phyloP scores from a whole-genome alignment of 2,329 filamentous ascomycete genomes.

The Colletotrichum neosansevieriae region DNA sequence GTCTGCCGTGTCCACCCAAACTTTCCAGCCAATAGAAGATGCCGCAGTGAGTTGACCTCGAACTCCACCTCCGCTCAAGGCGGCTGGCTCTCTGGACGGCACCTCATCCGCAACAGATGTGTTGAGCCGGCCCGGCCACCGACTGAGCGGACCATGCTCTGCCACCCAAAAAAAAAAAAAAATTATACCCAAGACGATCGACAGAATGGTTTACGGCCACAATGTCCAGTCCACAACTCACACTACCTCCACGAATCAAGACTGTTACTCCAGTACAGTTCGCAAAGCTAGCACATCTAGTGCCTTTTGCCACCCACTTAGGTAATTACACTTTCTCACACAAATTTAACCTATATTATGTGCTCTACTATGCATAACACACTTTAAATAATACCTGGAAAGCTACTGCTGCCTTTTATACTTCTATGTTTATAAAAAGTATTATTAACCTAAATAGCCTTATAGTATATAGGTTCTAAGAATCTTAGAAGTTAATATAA shows the following conservation, averaged over 20 bases:
- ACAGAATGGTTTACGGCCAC: background rate
- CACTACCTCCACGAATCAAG: conserved; percentile 9
- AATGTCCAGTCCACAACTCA: background rate
- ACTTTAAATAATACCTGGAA: too few species aligned
- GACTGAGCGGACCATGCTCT: background rate
- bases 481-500: too few species aligned
- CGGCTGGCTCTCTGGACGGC: background rate
- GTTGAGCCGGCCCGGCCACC: conserved; percentile 6
- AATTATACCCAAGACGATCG: background rate
- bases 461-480: too few species aligned
- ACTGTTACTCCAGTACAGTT: too few species aligned
- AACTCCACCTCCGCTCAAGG: background rate
- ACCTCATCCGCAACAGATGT: background rate
- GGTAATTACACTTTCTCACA: too few species aligned
- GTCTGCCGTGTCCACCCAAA: background rate
- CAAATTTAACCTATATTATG: too few species aligned
- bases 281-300: conserved; percentile 17
- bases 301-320: too few species aligned
- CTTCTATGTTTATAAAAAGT: too few species aligned
- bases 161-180: conserved; percentile 1
- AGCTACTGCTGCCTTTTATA: too few species aligned
- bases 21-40: background rate
- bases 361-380: too few species aligned
- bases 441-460: too few species aligned
- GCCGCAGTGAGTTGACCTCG: too few species aligned